These are phyloP conservation scores for Arthrobotrys sphaeroides DNA, from an alignment of 2,329 filamentous ascomycete genomes.

Conservation along the genomic window DNA sequence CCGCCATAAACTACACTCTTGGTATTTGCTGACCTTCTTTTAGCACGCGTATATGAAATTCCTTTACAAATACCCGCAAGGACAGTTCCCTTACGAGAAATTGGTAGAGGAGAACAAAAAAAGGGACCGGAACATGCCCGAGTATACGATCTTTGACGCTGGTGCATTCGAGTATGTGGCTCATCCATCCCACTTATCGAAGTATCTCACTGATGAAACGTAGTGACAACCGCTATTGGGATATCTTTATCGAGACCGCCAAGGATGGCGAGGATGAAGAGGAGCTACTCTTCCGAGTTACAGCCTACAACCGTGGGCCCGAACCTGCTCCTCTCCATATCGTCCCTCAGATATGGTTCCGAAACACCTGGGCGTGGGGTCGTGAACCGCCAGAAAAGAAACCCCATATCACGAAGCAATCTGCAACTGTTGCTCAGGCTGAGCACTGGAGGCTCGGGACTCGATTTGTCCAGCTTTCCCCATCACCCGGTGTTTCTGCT, in stretches of 20 bases:
- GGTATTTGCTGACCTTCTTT: constrained; percentile 55
- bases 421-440: constrained; percentile 76
- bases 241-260: constrained; percentile 94
- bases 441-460: constrained; percentile 82
- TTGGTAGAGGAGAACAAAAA: constrained; percentile 83
- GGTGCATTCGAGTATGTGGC: constrained; percentile 73
- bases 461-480: constrained; percentile 83
- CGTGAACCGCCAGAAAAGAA: constrained; percentile 78
- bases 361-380: constrained; percentile 97
- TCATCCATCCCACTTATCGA: neutral
- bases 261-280: constrained; percentile 93
- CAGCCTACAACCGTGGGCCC: constrained; percentile 92
- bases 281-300: constrained; percentile 90
- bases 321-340: constrained; percentile 92
- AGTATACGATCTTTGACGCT: constrained; percentile 93
- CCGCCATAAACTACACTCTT: neutral
- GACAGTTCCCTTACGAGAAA: constrained; percentile 89
- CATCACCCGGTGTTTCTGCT: constrained; percentile 83
- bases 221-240: constrained; percentile 86
- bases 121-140: constrained; percentile 77
- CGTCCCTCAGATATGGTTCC: constrained; percentile 93
- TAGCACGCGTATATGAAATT: constrained; percentile 99
- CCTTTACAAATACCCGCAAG: constrained; percentile 96
- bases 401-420: constrained; percentile 76
- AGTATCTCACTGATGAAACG: neutral